Base-by-base conservation (phyloP, 1,284 basidiomycete species). In the Xanthoconium separans region DNA sequence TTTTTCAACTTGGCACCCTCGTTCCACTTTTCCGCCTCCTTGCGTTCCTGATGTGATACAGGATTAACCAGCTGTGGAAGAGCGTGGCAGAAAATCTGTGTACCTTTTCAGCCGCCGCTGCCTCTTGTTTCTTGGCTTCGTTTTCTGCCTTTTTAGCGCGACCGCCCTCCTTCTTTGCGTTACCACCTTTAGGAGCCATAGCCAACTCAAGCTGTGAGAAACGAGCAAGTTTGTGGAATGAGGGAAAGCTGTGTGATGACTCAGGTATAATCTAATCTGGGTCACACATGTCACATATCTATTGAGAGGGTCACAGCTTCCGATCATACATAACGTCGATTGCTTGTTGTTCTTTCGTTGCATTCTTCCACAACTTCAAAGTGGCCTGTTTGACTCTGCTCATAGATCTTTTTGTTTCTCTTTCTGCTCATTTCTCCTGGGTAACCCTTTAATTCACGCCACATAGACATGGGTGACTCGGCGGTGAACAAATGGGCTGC, bases 91-190 rank as follows among this genome's bases (percentile, higher is more conserved):
- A 44, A 37, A 42, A 51, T 55, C 16, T 15, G 15, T 71, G 52
- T 44, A 86, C 90, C 72, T 80, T 83, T 6, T 84, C 86, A 9
- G 76, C 77, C 7, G 77, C 77, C 0, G 77, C 84, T 4, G 76
- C 77, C 11, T 79, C 82, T 60, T 84, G 78, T 71, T 89, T 89
- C 79, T 89, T 84, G 22, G 84, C 80, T 71, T 94, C 93, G 71
- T 94, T 95, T 69, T 96, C 95, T 7, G 93, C 92, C 75, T 98
- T 98, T 73, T 93, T 93, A 2, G 94, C 90, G 46, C 89, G 74
- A 3, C 93, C 93, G 31, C 83, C 73, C 70, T 95, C 93, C 70
- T 95, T 94, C 84, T 95, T 95, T 59, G 90, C 79, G 77, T 93
- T 95, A 63, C 81, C 84, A 65, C 89, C 90, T 68, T 89, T 91